Percentiles rank a stretch among this genome's conserved stretches.
Evolutionary conservation across 148 eudicot species (phyloP).

Genomic region (Drosera capensis): DNA sequence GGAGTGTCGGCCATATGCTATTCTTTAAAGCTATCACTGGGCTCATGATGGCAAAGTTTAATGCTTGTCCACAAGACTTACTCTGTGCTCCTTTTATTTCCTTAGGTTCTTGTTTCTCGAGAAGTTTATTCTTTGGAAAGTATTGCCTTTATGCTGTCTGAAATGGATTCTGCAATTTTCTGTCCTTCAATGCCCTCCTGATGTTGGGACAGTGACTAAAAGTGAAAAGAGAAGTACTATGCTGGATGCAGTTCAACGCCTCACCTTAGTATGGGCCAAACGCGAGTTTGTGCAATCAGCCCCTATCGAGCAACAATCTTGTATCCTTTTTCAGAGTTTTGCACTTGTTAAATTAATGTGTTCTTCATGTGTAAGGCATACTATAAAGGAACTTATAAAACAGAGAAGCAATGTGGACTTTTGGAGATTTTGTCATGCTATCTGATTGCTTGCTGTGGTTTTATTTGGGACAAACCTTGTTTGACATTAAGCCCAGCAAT

Average conservation of each 20-base stretch:
- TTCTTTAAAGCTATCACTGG: too few relatives aligned
- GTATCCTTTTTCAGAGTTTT: conserved; percentile 45
- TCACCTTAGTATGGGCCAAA: conserved; percentile 60
- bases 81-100: conserved; percentile 4
- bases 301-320: conserved; percentile 71
- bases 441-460: too few relatives aligned
- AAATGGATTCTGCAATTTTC: conserved; percentile 95
- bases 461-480: too few relatives aligned
- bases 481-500: not conserved
- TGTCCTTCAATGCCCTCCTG: conserved; percentile 48
- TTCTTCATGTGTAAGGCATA: not conserved
- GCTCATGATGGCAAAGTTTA: too few relatives aligned
- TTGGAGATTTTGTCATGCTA: not conserved
- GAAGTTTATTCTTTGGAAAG: conserved; percentile 72
- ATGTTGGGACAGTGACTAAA: conserved; percentile 21
- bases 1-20: too few relatives aligned
- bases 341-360: not conserved
- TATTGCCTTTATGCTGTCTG: conserved; percentile 72
- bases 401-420: too few relatives aligned
- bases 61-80: not conserved
- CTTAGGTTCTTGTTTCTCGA: conserved; percentile 65
- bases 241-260: conserved; percentile 41
- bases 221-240: conserved; percentile 22
- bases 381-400: too few relatives aligned
- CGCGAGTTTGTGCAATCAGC: conserved; percentile 79